Evolutionary conservation across 2,329 filamentous ascomycete genomes (phyloP).

Genomic region (Nemania bipapillata): DNA sequence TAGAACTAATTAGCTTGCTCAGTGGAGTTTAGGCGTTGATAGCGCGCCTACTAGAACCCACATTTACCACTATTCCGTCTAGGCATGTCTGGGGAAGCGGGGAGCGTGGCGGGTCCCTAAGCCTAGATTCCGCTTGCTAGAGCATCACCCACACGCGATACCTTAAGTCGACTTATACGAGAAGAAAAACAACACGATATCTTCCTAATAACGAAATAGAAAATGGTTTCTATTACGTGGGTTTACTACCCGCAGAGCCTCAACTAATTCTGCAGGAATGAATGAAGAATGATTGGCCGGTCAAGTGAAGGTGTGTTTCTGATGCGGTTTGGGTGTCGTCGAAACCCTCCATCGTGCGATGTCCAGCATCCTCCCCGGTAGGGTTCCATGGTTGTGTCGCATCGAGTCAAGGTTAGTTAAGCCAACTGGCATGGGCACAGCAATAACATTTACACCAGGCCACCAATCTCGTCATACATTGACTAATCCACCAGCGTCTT

Average conservation of each 20-base stretch:
- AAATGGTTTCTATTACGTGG: neutral
- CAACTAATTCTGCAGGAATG: conserved; percentile 15
- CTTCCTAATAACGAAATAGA: neutral
- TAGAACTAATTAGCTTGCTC: conserved; percentile 15
- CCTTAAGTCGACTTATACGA: conserved; percentile 6
- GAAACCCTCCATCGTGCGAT: conserved; percentile 25
- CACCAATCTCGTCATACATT: conserved; percentile 18
- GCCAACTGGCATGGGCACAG: conserved; percentile 8
- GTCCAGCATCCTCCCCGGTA: neutral
- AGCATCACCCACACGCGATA: neutral
- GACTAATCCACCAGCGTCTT: conserved; percentile 7
- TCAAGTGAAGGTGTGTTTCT: conserved; percentile 7
- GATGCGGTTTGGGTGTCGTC: conserved; percentile 15
- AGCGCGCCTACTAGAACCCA: conserved; percentile 13
- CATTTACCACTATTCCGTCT: conserved; percentile 27
- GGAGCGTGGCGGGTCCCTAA: conserved; percentile 23
- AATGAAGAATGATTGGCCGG: conserved; percentile 25
- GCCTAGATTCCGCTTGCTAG: conserved; percentile 17
- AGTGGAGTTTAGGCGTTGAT: conserved; percentile 23
- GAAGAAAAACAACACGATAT: neutral
- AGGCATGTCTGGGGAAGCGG: conserved; percentile 38
- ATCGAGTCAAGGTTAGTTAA: conserved; percentile 10
- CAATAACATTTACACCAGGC: conserved; percentile 21
- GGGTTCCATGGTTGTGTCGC: conserved; percentile 11
- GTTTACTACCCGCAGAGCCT: conserved; percentile 29